A percentile compares a stretch with the other conserved stretches of the same genome.
Conservation (phyloP, 1,139 yeast species). For the Blastobotrys apis region DNA sequence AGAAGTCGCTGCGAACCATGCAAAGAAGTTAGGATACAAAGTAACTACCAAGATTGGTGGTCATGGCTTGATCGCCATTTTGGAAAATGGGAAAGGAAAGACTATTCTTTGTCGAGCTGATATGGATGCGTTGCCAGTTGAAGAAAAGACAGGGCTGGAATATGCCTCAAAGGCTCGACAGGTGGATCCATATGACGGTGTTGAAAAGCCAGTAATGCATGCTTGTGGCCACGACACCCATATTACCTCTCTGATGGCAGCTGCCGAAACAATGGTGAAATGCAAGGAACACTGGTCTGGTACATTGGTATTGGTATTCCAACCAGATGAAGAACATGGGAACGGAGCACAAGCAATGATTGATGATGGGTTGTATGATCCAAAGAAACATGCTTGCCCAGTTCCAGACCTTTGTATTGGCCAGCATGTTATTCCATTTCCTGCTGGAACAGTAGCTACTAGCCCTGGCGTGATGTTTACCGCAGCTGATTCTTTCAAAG, state of each 20-base stretch:
- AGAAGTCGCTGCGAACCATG: background rate
- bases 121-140: constrained; percentile 6
- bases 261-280: constrained; percentile 3
- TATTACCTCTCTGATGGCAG: constrained; percentile 2
- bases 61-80: constrained; percentile 1
- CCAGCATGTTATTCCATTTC: constrained; percentile 2
- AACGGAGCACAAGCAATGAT: constrained; percentile 1
- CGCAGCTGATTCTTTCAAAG: background rate
- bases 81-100: background rate
- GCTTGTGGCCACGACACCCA: constrained; percentile 8
- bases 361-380: constrained; percentile 3
- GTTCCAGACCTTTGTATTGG: constrained; percentile 1
- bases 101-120: constrained; percentile 4
- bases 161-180: background rate
- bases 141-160: background rate
- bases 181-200: background rate
- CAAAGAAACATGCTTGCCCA: constrained; percentile 1
- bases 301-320: background rate
- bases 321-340: constrained; percentile 4
- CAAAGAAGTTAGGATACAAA: constrained; percentile 3
- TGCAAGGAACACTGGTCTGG: constrained; percentile 1
- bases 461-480: background rate
- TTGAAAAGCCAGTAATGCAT: constrained; percentile 3
- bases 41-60: constrained; percentile 2
- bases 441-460: background rate